These are phyloP conservation scores for Fusarium humuli DNA, from an alignment of 2,329 filamentous ascomycete genomes.

Conservation along the genomic window DNA sequence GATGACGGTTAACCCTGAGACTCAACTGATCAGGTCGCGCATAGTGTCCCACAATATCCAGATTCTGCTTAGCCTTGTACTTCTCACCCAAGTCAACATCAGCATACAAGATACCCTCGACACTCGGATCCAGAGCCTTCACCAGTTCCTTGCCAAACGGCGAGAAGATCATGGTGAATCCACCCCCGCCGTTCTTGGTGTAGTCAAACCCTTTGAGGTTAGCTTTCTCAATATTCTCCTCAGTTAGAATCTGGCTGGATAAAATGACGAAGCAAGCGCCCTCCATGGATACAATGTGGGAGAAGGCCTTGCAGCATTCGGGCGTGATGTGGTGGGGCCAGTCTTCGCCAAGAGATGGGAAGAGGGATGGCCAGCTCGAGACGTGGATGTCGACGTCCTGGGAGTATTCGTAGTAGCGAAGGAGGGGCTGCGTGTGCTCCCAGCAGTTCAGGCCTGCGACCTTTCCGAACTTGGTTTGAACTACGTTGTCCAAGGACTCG, in stretches of 20 bases:
- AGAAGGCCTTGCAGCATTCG: slow-evolving; percentile 50
- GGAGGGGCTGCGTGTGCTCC: slow-evolving; percentile 36
- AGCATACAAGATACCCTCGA: slow-evolving; percentile 53
- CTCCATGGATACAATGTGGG: slow-evolving; percentile 67
- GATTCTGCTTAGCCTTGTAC: slow-evolving; percentile 46
- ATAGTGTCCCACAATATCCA: slow-evolving; percentile 52
- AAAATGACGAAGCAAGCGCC: slow-evolving; percentile 65
- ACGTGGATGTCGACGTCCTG: slow-evolving; percentile 26
- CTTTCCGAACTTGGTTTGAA: background rate
- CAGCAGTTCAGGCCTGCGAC: slow-evolving; percentile 60
- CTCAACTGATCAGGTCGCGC: slow-evolving; percentile 54
- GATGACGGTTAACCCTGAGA: slow-evolving; percentile 35
- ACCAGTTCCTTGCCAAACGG: slow-evolving; percentile 48
- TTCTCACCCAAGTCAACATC: slow-evolving; percentile 51
- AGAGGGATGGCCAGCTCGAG: slow-evolving; percentile 12
- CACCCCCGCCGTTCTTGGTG: slow-evolving; percentile 39
- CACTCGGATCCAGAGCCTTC: slow-evolving; percentile 42
- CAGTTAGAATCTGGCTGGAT: slow-evolving; percentile 60
- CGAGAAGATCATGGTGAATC: slow-evolving; percentile 49
- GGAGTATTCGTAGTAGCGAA: slow-evolving; percentile 11
- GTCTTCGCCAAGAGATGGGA: background rate
- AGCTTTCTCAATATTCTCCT: slow-evolving; percentile 50
- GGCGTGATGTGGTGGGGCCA: slow-evolving; percentile 44
- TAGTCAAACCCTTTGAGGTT: slow-evolving; percentile 49
- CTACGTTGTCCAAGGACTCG: background rate